Base-by-base conservation (phyloP, 768 basidiomycete genomes). In the Rubroboletus pulcherrimus region DNA sequence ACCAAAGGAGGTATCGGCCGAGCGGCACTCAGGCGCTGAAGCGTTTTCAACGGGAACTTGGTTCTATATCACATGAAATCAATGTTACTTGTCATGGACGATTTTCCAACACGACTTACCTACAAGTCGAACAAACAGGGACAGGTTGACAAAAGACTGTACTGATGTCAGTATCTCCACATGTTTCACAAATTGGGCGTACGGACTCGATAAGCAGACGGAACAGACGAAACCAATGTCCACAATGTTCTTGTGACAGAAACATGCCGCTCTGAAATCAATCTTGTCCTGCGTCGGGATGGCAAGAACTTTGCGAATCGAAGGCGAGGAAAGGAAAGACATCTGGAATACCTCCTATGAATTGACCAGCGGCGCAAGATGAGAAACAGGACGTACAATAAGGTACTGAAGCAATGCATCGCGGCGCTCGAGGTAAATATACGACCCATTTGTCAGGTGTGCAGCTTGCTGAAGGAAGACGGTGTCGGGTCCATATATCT, bases 161-260 rank as follows among this genome's bases (percentile, higher is more conserved):
- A 54, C 24, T 5, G 31, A 35, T 42, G 26, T 69, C 14, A 71
- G 59, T 44, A 52, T 24, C n/a, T 39, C 15, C 21, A 6, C 14
- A 17, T 7, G 11, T 33, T 31, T 44, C 15, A 24, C 7, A 37
- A 7, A 7, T 15, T 11, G 14, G 15, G 8, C 39, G 38, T 24
- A 79, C 91, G 54, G 63, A 97, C 95, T 98, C 29, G 93, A 96
- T 31, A 99, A 74, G 70, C 97, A 99, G 33, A 99, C 94, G n/a
- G 93, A 96, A 70, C 97, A 99, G 21, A 99, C 94, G 63, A 94
- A 99, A 52, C 94, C 97, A 51, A 98, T 83, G 68, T 98, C 96
- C 39, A 98, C 84, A 46, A 97, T 96, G 51, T 88, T 87, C 71
- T 98, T 97, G 74, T 98, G 97, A 74, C 97, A 99, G 77, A 99